These are phyloP conservation scores for Lasiosphaeria miniovina DNA, from an alignment of 495 filamentous ascomycete genomes.

Conservation along the genomic window DNA sequence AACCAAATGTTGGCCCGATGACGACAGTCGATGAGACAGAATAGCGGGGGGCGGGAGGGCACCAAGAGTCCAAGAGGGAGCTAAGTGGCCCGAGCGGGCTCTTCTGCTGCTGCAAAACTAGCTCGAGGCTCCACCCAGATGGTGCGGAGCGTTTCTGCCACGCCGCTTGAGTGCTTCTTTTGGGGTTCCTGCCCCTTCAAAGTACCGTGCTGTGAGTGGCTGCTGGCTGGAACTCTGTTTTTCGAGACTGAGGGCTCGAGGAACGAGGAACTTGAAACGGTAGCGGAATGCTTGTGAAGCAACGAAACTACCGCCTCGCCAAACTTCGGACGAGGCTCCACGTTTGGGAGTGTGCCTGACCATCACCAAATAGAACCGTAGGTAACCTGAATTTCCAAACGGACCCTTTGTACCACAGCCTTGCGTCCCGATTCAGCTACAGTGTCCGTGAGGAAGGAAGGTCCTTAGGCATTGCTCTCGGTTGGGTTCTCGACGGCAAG, in stretches of 20 bases:
- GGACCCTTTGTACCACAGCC: too few relatives aligned
- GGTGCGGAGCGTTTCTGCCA: neutral
- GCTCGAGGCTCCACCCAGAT: neutral
- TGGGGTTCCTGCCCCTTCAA: neutral
- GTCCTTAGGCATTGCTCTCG: too few relatives aligned
- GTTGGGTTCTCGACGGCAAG: too few relatives aligned
- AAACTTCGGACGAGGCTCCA: too few relatives aligned
- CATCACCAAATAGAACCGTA: too few relatives aligned
- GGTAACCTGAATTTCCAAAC: too few relatives aligned
- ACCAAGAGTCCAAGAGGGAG: neutral
- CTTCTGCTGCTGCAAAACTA: constrained; percentile 5
- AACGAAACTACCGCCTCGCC: neutral
- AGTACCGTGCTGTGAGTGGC: neutral
- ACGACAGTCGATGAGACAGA: constrained; percentile 21
- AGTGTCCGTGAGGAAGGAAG: too few relatives aligned
- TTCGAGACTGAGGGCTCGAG: neutral
- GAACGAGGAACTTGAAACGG: neutral
- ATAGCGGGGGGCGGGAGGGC: constrained; percentile 2
- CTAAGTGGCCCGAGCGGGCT: neutral
- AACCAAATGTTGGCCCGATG: constrained; percentile 31
- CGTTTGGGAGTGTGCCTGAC: too few relatives aligned
- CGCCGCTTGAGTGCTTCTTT: constrained; percentile 6
- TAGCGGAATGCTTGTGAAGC: neutral
- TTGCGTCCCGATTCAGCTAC: too few relatives aligned
- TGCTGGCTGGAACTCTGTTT: neutral